These are phyloP conservation scores for Rhodotorula sp. DNA, from an alignment of 1,284 basidiomycete genomes.

Conservation along the genomic window DNA sequence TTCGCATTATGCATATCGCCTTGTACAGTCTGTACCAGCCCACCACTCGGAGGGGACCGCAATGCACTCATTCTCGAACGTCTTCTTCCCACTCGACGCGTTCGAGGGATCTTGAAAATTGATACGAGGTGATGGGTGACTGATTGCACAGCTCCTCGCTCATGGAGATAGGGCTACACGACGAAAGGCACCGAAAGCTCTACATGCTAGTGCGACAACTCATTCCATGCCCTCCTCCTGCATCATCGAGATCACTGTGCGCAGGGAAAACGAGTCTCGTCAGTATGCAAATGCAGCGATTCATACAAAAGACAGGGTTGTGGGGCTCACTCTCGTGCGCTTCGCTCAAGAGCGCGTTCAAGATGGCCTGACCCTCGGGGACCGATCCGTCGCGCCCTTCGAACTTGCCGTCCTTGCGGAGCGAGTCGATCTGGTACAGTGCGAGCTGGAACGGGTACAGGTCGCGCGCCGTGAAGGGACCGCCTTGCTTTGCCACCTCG, in stretches of 20 bases:
- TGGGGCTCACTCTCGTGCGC: slow-evolving; percentile 87
- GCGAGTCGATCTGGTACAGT: slow-evolving; percentile 75
- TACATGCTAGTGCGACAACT: background rate
- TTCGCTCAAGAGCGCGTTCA: slow-evolving; percentile 93
- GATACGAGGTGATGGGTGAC: no score
- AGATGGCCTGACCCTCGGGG: slow-evolving; percentile 85
- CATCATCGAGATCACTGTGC: slow-evolving; percentile 18
- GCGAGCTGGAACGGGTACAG: slow-evolving; percentile 67
- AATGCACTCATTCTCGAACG: background rate
- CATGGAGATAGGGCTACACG: background rate
- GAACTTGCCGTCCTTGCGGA: slow-evolving; percentile 92
- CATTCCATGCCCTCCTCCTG: slow-evolving; percentile 13
- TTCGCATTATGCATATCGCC: no score
- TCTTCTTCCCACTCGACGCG: background rate
- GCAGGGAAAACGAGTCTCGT: background rate
- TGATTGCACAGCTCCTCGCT: no score
- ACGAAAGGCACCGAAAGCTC: background rate
- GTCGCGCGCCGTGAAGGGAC: slow-evolving; percentile 91
- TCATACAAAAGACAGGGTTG: background rate
- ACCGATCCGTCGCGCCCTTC: slow-evolving; percentile 71
- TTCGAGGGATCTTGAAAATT: no score
- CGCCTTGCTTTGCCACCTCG: slow-evolving; percentile 95
- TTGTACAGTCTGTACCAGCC: background rate
- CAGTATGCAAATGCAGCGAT: no score
- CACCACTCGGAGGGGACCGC: background rate